Evolutionary conservation across 202 grass and related monocot species (phyloP).

Genomic region (Panicum hallii): DNA sequence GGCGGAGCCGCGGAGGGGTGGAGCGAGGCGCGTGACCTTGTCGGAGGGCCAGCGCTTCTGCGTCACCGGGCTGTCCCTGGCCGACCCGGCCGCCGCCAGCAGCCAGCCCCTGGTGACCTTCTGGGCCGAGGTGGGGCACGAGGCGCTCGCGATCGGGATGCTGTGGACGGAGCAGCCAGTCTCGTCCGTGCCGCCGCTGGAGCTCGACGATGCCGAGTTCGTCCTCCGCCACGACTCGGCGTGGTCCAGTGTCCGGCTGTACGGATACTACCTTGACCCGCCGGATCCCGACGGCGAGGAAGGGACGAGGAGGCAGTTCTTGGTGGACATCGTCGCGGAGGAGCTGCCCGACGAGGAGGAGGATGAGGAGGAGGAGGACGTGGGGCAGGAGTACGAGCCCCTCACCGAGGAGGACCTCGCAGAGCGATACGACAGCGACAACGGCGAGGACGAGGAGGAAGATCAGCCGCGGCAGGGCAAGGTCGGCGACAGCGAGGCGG

Average conservation of each 20-base stretch:
- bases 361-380: background rate
- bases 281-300: background rate
- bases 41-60: background rate
- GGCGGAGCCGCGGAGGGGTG: background rate
- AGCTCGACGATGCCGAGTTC: background rate
- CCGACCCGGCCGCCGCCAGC: background rate
- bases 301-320: background rate
- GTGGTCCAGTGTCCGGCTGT: background rate
- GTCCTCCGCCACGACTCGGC: background rate
- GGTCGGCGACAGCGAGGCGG: background rate
- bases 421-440: constrained; percentile 12
- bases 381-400: background rate
- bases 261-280: background rate
- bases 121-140: background rate
- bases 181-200: background rate
- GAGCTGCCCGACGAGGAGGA: background rate
- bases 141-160: background rate
- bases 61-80: background rate
- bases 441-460: background rate
- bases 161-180: background rate
- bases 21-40: background rate
- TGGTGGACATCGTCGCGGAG: background rate
- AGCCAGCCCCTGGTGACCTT: background rate
- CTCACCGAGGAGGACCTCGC: background rate
- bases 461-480: background rate